Evolutionary conservation across 805 yeast genomes (phyloP).

Genomic region (Suhomyces sp.): DNA sequence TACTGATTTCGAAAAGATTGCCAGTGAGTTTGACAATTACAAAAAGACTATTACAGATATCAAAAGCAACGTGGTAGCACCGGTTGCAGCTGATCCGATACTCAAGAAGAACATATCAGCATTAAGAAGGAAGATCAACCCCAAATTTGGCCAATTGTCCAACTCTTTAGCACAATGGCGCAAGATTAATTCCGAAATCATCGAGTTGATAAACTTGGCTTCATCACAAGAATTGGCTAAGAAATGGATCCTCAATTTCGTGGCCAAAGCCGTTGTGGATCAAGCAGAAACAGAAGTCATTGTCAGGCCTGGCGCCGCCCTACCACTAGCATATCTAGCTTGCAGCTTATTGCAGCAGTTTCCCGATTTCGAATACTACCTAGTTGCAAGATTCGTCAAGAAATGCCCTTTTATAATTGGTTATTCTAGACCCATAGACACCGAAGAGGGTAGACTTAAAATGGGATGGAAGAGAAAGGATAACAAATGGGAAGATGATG

Average conservation of each 20-base stretch:
- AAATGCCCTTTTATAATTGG: conserved; percentile 91
- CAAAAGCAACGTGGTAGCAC: conserved; percentile 56
- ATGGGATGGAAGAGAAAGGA: conserved; percentile 84
- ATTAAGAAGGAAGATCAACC: conserved; percentile 75
- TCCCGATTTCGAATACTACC: conserved; percentile 51
- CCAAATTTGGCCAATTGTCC: conserved; percentile 89
- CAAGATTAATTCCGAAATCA: conserved; percentile 50
- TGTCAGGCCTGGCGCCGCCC: conserved; percentile 71
- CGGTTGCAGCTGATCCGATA: conserved; percentile 49
- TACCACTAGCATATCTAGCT: conserved; percentile 74
- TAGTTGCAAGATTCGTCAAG: conserved; percentile 81
- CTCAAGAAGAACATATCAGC: conserved; percentile 53
- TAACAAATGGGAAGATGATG: conserved; percentile 57
- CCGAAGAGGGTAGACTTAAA: conserved; percentile 73
- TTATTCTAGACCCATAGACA: conserved; percentile 66
- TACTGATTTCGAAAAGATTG: conserved; percentile 37
- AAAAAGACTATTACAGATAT: conserved; percentile 54
- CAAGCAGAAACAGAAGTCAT: conserved; percentile 93
- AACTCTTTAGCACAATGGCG: conserved; percentile 60
- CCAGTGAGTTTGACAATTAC: conserved; percentile 44
- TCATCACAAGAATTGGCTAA: conserved; percentile 51
- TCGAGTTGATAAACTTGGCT: conserved; percentile 47
- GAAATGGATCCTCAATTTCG: conserved; percentile 74
- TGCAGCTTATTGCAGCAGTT: conserved; percentile 47
- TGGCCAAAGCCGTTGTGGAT: conserved; percentile 79